Conservation (phyloP, 768 basidiomycete genomes). For the Pleurotus cornucopiae region DNA sequence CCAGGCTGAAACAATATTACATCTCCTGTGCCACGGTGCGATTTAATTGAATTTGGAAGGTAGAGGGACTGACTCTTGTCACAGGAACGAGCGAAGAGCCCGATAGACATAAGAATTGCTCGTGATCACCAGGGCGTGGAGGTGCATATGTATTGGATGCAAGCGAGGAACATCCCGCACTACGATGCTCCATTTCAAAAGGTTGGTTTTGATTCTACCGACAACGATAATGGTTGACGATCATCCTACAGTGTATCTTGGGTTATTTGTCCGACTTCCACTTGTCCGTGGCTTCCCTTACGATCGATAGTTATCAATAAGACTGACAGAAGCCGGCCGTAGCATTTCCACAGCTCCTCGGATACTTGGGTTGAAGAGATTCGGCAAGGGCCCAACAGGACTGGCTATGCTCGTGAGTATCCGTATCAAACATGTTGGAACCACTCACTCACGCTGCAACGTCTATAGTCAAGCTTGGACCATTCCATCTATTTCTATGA, state of each 20-base stretch:
- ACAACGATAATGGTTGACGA: constrained; percentile 4
- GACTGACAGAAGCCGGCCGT: not conserved
- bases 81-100: constrained; percentile 66
- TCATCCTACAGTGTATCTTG: constrained; percentile 59
- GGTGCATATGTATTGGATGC: constrained; percentile 76
- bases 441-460: not conserved
- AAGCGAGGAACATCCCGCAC: constrained; percentile 59
- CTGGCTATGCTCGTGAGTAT: constrained; percentile 59
- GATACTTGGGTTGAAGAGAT: constrained; percentile 50
- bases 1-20: constrained; percentile 28
- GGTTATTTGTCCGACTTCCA: constrained; percentile 75
- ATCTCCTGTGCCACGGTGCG: constrained; percentile 25
- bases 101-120: constrained; percentile 61
- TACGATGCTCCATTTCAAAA: constrained; percentile 77
- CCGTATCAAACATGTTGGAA: not conserved
- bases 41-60: not conserved
- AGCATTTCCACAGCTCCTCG: constrained; percentile 56
- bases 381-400: constrained; percentile 43
- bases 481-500: constrained; percentile 80
- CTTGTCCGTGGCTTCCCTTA: constrained; percentile 47
- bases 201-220: constrained; percentile 29
- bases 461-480: constrained; percentile 61
- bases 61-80: no score
- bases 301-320: constrained; percentile 9
- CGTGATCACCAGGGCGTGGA: constrained; percentile 39